Evolutionary conservation across 345 rosid species (phyloP), one percentile per base, ranked within the genome.

Genomic region (Atalantia buxifolia): DNA sequence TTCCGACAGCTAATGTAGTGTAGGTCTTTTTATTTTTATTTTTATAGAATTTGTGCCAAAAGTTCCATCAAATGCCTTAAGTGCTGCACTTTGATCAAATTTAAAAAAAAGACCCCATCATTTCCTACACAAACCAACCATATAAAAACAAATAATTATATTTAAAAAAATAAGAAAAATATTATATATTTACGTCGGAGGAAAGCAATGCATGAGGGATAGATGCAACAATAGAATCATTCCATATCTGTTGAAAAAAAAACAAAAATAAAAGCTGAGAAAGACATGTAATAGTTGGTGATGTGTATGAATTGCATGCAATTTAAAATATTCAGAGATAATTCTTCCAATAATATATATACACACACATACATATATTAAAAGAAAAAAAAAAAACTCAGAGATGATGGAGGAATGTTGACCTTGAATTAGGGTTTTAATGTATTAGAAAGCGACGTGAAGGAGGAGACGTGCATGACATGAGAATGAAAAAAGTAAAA

Each of bases 191-290:
- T 88, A 93, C 97, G 97, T 93, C 81, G 94, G 82, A 83, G 81
- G 85, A 90, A 90, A 89, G 93, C 93, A 90, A 91, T 93, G 99
- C 98, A 94, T 96, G 99, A 86, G 77, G 78, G 80, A 84, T 82
- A 79, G 86, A 82, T 91, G 50, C 94, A 74, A 88, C 92, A 89
- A 78, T 90, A 85, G 88, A 88, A 90, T 85, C 87, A 89, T 89
- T 84, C 87, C 90, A 72, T 53, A 84, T 75, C 78, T 65, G 88
- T 82, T 78, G 84, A 77, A 81, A 82, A 73, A 73, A 71, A 36
- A 76, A 76, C 74, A 83, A 83, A 81, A 74, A 45, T 19, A 53
- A 78, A 81, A 80, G 78, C 83, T 88, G 69, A 73, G 71, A 74
- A 75, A 75, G 86, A 86, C 90, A 84, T 81, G 76, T 64, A 60